Evolutionary conservation across 2,329 filamentous ascomycete species (phyloP), one percentile per base, ranked within the genome.

Genomic region (Nakataea oryzae): DNA sequence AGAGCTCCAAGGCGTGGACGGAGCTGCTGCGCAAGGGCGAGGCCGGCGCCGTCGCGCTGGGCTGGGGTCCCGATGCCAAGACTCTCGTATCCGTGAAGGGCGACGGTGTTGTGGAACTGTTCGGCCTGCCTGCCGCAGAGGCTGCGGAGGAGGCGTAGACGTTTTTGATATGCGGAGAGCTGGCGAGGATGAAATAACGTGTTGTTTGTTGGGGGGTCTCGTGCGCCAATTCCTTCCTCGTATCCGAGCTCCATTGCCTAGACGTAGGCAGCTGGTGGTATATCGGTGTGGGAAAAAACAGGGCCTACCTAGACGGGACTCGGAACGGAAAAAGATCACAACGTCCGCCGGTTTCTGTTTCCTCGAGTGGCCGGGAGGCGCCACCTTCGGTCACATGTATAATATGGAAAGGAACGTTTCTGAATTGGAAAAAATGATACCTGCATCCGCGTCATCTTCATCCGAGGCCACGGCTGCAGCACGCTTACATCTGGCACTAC

Each of bases 1-100:
- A 97, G 81, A 80, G 86, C 61, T 82, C 85, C 65, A 99, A 96
- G 83, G 81, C 83, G 63, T 99, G 95, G 95, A 89, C 86, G 57
- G 92, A 97, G 78, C 88, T 90, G 12, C 79, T 97, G 67, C 84
- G 88, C 69, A 91, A 62, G n/a, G 66, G 85, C 71, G 90, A 88
- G 3, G 82, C 91, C 28, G 83, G 89, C 21, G 88, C 89, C 0
- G 84, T 87, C 32, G 86, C 87, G 26, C 81, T 96, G 58, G 81
- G 82, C 64, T 99, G 93, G 93, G 91, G 91, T 9, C 77, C 82
- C 28, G 81, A 84, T 59, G 93, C 89, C 13, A 86, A 86, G 73
- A 88, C 85, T 68, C 78, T 97, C 68, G 79, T 96, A 60, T 82
- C 87, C 24, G 80, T 96, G 65, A 90, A 89, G 69, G 79, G 77